Base-by-base conservation (phyloP, 345 rosid species). In the Trapa bicornis region DNA sequence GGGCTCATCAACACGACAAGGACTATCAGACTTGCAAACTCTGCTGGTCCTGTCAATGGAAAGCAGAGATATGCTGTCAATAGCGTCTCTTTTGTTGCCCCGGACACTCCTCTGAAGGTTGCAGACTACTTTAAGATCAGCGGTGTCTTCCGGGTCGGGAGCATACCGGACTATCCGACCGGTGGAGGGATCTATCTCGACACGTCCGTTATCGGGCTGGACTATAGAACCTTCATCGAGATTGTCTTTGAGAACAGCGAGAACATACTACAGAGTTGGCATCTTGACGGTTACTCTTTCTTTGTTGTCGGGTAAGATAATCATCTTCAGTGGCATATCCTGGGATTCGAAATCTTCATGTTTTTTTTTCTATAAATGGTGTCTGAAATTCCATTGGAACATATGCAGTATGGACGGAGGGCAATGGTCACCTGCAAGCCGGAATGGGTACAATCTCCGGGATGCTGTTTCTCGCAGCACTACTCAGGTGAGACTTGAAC, bases 11-110 rank as follows among this genome's bases (percentile, higher is more conserved):
- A 82, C 75, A 75, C 76, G n/a, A 77, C 75, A 12, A 77, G 77
- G 71, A 82, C 86, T 37, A 72, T 82, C 68, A 66, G 69, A 5
- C 53, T 82, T 22, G 79, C 70, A 15, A 82, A 58, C 67, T 75
- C 80, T 50, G 86, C 80, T 5, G 83, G 78, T 6, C 76, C 54
- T 10, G 74, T 82, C 32, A 74, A 74, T 32, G 80, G 81, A 53
- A 82, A 82, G 77, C 86, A 82, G 68, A 82, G 83, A 73, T 82
- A 82, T 17, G 81, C 78, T 4, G 67, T 82, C 63, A 82, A 82
- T 17, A 82, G 83, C 8, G 83, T 82, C 47, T 82, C 86, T 45
- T 80, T 73, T 58, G 9, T 77, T 47, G 73, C 73, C 1, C 67
- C 79, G 2, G 86, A 82, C 68, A 82, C 86, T 67, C 86, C 86